Conservation (phyloP, 305 asterid genomes). For the Caryopteris hybrid region DNA sequence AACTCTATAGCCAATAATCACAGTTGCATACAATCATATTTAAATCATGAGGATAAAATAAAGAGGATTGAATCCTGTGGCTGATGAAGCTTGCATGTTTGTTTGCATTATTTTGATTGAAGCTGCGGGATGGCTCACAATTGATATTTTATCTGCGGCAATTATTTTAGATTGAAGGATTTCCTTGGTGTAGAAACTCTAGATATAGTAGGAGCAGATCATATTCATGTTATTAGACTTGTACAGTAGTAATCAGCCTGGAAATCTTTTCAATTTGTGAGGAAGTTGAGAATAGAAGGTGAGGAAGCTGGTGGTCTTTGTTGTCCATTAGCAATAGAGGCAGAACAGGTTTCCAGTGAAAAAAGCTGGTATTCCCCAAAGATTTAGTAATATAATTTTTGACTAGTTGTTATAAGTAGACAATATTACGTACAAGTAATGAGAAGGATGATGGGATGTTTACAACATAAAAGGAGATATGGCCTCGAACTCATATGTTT, state of each 20-base stretch:
- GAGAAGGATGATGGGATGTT: neutral
- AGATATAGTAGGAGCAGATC: neutral
- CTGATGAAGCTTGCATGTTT: slow-evolving; percentile 1
- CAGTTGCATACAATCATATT: neutral
- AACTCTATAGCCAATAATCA: neutral
- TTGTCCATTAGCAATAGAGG: neutral
- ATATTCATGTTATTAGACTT: neutral
- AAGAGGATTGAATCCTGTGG: neutral
- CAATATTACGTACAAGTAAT: neutral
- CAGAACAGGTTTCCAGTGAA: neutral
- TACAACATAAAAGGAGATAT: neutral
- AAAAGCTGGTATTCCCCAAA: neutral
- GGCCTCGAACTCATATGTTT: neutral
- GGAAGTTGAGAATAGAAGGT: neutral
- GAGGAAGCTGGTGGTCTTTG: neutral
- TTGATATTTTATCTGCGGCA: neutral
- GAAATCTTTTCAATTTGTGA: neutral
- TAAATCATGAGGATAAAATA: neutral
- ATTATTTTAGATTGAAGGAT: neutral
- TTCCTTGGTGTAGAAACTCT: neutral
- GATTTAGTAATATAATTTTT: neutral
- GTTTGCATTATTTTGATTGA: neutral
- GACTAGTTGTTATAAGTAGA: neutral
- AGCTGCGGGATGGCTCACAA: neutral
- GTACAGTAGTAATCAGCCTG: neutral